Base-by-base conservation (phyloP, 208 protist species). In the Leishmania guyanensis region DNA sequence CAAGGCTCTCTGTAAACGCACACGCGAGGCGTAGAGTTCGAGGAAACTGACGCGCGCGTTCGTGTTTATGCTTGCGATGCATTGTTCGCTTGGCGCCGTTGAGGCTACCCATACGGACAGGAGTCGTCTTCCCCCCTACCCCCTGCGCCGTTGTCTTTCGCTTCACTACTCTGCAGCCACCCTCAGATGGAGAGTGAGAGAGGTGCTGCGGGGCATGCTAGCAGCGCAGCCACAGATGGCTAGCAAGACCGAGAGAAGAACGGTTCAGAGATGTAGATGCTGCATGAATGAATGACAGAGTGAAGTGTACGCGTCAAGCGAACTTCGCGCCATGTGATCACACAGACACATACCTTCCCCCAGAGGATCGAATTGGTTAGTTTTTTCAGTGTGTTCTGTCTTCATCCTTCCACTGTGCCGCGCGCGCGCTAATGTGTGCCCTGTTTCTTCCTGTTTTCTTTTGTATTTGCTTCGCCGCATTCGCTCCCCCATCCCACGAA, bases 11-110 rank as follows among this genome's bases (percentile, higher is more conserved):
- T 20, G 50, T 26, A 88, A 85, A 51, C 80, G 80, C 43, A 46
- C 48, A 17, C 84, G 84, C 12, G 82, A 79, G 33, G 51, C n/a
- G 16, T 79, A 75, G 60, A 10, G 68, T 58, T 6, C 26, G 36
- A 73, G 22, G 26, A 12, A 5, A 20, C 36, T 14, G 26, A 26
- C 14, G 14, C 17, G 74, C 16, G 54, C 29, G 74, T 77, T 22
- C 54, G 54, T 53, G 58, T 51, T 58, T 53, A 29, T 66, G 29
- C 1, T 58, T 48, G 20, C 20, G 70, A 14, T 26, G 8, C 58
- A 22, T 54, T 39, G 36, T 39, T 48, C 33, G 17, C 20, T 43
- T 36, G 14, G 14, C 46, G 46, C 20, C 51, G 77, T 80, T 29
- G 33, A 2, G 43, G 26, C 17, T 14, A n/a, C 6, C 17, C 6